phyloP scores from a whole-genome alignment of 2,329 filamentous ascomycete species.

The Immersiporthe knoxdaviesiana region DNA sequence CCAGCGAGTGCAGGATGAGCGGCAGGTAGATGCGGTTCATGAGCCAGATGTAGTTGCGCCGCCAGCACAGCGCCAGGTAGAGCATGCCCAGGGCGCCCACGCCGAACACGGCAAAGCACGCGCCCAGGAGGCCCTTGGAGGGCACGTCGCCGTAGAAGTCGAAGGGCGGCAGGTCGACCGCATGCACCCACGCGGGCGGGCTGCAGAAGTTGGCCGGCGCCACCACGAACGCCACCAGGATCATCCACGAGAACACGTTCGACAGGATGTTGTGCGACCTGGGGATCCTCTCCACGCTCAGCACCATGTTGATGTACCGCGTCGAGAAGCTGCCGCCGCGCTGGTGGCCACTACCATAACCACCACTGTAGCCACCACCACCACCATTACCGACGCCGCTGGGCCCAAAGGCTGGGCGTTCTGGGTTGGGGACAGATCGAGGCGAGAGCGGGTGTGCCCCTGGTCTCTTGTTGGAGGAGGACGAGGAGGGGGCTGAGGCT shows the following conservation, averaged over 20 bases:
- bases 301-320: slow-evolving; percentile 51
- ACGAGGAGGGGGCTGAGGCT: too few relatives aligned
- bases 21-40: slow-evolving; percentile 55
- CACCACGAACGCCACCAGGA: slow-evolving; percentile 57
- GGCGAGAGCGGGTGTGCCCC: slow-evolving; percentile 9
- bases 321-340: slow-evolving; percentile 31
- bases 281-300: slow-evolving; percentile 50
- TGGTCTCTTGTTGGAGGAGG: too few relatives aligned
- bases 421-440: background rate
- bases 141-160: slow-evolving; percentile 21
- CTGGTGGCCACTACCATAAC: slow-evolving; percentile 10
- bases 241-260: slow-evolving; percentile 50
- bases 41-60: slow-evolving; percentile 57
- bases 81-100: slow-evolving; percentile 46
- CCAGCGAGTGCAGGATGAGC: slow-evolving; percentile 49
- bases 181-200: slow-evolving; percentile 31
- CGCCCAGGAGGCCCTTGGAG: slow-evolving; percentile 43
- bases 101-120: slow-evolving; percentile 48
- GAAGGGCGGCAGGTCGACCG: slow-evolving; percentile 5
- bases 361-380: too few relatives aligned
- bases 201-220: slow-evolving; percentile 56
- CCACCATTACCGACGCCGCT: too few relatives aligned
- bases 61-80: slow-evolving; percentile 48
- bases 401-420: slow-evolving; percentile 1
- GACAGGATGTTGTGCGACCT: slow-evolving; percentile 51